These are phyloP conservation scores for Aureobasidium sp. DNA, from an alignment of 2,329 filamentous ascomycete species.

Conservation along the genomic window DNA sequence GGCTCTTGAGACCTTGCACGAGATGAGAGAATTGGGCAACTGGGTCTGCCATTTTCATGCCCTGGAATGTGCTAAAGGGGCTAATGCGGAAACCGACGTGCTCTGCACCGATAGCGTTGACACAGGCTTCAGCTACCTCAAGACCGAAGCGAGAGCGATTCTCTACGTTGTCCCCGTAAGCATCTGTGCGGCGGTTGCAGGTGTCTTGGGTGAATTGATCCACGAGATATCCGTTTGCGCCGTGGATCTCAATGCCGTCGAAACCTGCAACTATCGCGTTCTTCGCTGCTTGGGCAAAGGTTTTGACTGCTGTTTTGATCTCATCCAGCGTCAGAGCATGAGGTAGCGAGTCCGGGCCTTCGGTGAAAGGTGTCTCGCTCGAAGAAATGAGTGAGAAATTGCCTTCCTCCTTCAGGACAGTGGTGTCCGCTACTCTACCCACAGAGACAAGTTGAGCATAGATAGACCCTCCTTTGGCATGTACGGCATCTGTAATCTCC, in stretches of 20 bases:
- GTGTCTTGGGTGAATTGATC: constrained; percentile 57
- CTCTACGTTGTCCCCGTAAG: constrained; percentile 42
- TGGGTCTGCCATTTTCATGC: constrained; percentile 56
- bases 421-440: constrained; percentile 47
- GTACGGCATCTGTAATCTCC: constrained; percentile 54
- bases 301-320: constrained; percentile 30
- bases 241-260: constrained; percentile 53
- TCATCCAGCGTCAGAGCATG: constrained; percentile 33
- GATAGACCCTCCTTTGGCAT: constrained; percentile 54
- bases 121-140: constrained; percentile 47
- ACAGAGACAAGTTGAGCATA: constrained; percentile 57
- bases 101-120: constrained; percentile 46
- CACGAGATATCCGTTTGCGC: constrained; percentile 49
- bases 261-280: constrained; percentile 47
- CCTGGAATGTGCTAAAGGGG: constrained; percentile 56
- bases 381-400: constrained; percentile 25
- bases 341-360: constrained; percentile 25
- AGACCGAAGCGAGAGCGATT: constrained; percentile 47
- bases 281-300: constrained; percentile 38
- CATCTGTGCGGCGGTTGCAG: constrained; percentile 48
- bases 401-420: constrained; percentile 30
- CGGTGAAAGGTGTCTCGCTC: constrained; percentile 29
- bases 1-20: constrained; percentile 42
- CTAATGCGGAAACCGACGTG: constrained; percentile 51
- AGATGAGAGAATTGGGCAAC: constrained; percentile 57